Conservation (phyloP, 2,329 filamentous ascomycete genomes). For the Incumbomyces lentus region DNA sequence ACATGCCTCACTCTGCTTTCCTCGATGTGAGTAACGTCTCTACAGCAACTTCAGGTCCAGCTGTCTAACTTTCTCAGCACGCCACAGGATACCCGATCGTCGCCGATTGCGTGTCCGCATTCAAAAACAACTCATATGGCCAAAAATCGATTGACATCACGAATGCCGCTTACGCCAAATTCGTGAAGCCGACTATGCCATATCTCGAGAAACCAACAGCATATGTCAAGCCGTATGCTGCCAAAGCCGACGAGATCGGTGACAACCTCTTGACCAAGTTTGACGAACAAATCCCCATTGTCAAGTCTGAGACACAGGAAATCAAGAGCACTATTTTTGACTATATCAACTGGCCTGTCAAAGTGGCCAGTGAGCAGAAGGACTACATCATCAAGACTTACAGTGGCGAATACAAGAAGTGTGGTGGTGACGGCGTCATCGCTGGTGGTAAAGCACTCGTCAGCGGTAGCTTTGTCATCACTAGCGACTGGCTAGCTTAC, state of each 20-base stretch:
- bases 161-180: constrained; percentile 62
- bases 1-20: constrained; percentile 32
- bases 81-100: constrained; percentile 75
- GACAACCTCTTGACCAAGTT: constrained; percentile 60
- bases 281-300: constrained; percentile 59
- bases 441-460: constrained; percentile 60
- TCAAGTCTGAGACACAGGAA: constrained; percentile 66
- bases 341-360: constrained; percentile 52
- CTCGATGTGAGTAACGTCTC: constrained; percentile 19
- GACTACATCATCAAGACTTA: constrained; percentile 35
- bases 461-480: constrained; percentile 56
- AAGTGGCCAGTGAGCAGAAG: constrained; percentile 49
- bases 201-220: constrained; percentile 70
- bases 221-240: constrained; percentile 75
- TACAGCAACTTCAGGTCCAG: background rate
- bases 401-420: constrained; percentile 37
- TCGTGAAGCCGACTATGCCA: constrained; percentile 68
- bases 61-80: constrained; percentile 46
- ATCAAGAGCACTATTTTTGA: constrained; percentile 55
- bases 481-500: constrained; percentile 54
- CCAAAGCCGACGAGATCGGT: constrained; percentile 67
- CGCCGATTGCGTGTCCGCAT: constrained; percentile 63
- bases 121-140: constrained; percentile 74
- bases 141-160: constrained; percentile 70
- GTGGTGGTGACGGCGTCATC: constrained; percentile 49